These are phyloP conservation scores for Gamsiella multidivaricata DNA, from an alignment of 192 early-diverging fungal genomes.

Conservation along the genomic window DNA sequence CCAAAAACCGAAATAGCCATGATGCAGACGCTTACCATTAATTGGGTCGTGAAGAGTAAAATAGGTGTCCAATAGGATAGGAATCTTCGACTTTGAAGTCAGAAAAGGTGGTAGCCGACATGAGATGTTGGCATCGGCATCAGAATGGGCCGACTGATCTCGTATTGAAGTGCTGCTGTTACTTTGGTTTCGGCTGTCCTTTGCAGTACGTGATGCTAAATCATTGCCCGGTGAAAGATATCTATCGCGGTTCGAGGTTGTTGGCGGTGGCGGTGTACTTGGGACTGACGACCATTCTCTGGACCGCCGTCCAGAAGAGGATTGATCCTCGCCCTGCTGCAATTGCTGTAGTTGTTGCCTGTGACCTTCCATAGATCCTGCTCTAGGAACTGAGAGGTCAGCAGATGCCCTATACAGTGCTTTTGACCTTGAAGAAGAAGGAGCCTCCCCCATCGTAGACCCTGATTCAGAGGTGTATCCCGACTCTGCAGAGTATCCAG, in stretches of 20 bases:
- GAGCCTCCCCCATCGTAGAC: slow-evolving; percentile 3
- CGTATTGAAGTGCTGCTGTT: not conserved
- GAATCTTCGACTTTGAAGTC: not conserved
- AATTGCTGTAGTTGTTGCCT: slow-evolving; percentile 12
- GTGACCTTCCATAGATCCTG: not conserved
- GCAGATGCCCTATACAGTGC: slow-evolving; percentile 8
- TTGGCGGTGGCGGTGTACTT: slow-evolving; percentile 9
- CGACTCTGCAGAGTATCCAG: slow-evolving; percentile 15
- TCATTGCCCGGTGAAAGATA: slow-evolving; percentile 13
- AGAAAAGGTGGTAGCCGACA: slow-evolving; percentile 25
- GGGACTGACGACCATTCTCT: slow-evolving; percentile 12
- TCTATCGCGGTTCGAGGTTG: not conserved
- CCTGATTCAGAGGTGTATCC: slow-evolving; percentile 35
- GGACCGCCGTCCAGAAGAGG: not conserved
- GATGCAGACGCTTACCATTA: slow-evolving; percentile 27
- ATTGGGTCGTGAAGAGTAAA: slow-evolving; percentile 53
- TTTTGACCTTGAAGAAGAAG: slow-evolving; percentile 8
- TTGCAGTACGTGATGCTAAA: not conserved
- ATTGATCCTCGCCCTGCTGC: not conserved
- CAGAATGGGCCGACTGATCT: not conserved
- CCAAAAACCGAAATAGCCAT: no score
- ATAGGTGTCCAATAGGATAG: slow-evolving; percentile 56
- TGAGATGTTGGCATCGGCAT: not conserved
- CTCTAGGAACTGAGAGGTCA: not conserved
- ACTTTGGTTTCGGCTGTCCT: not conserved